Evolutionary conservation across 306 rosid genomes (phyloP), one percentile per base, ranked within the genome.

Genomic region (Fragaria nilgerrensis): DNA sequence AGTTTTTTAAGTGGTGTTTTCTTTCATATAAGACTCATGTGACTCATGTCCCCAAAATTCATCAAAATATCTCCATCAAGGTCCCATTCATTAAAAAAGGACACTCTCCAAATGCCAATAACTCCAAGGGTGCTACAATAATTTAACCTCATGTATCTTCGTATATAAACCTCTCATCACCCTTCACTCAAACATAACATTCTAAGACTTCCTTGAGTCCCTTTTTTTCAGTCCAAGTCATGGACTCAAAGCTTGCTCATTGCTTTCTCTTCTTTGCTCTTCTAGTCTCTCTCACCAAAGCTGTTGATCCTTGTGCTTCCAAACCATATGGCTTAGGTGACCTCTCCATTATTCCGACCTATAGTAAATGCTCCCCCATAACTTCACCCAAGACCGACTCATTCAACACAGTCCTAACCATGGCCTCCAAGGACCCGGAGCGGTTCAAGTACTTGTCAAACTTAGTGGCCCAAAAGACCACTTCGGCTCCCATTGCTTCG

Each of bases 301-400:
- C 92, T 39, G 9, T 69, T 37, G 96, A 92, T 70, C 93, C 89
- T 0, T 94, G 97, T 76, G 79, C 86, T 39, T 71, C 91, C 5
- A 77, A 81, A 48, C 80, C 82, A 0, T 87, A 89, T 25, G 76
- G 82, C 83, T 74, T 86, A 8, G 9, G 50, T 5, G 88, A 79
- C 62, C 88, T 94, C 66, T 84, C 88, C 9, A 89, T 94, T 22
- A 85, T 94, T 41, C 98, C 98, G 70, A 77, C 91, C 68, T 92
- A 86, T 47, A 83, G 98, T 74, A 94, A 89, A 89, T 92, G 98
- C 87, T 94, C 92, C 10, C 98, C 98, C 17, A 86, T 92, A 86
- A 79, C 76, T 74, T 82, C 88, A 50, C 90, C 94, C 25, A 88
- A 90, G 58, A 0, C 87, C 6, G 88, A 86, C 19, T 78, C 98